Evolutionary conservation across 495 filamentous ascomycete species (phyloP).

Genomic region (Bathelium albidoporum): DNA sequence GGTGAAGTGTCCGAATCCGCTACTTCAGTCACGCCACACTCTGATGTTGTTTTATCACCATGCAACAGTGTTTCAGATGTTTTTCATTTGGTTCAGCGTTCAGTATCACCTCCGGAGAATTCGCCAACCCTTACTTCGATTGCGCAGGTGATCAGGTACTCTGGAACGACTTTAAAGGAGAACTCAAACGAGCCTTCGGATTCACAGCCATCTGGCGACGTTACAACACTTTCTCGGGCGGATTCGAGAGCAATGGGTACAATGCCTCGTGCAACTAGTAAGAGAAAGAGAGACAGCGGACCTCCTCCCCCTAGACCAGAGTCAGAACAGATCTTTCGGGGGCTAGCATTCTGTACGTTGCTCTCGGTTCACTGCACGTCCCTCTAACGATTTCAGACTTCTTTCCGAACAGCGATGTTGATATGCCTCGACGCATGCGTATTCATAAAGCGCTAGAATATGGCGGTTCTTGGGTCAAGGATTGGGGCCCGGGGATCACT

Average conservation of each 20-base stretch:
- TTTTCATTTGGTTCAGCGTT: background rate
- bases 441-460: slow-evolving; percentile 67
- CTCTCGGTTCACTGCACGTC: background rate
- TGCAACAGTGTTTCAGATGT: background rate
- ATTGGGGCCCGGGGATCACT: slow-evolving; percentile 41
- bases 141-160: background rate
- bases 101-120: background rate
- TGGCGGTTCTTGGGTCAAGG: slow-evolving; percentile 56
- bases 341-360: slow-evolving; percentile 48
- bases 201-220: background rate
- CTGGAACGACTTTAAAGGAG: background rate
- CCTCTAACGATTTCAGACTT: slow-evolving; percentile 43
- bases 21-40: background rate
- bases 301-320: slow-evolving; percentile 42
- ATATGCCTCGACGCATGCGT: slow-evolving; percentile 52
- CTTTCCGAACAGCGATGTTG: slow-evolving; percentile 67
- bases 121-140: background rate
- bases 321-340: slow-evolving; percentile 54
- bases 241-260: background rate
- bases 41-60: background rate
- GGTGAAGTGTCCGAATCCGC: background rate
- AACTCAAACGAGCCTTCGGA: background rate
- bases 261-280: slow-evolving; percentile 17
- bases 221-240: background rate
- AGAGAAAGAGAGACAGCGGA: slow-evolving; percentile 39